phyloP scores from a whole-genome alignment of 2,329 filamentous ascomycete genomes.

The Phyllosticta citribraziliensis region DNA sequence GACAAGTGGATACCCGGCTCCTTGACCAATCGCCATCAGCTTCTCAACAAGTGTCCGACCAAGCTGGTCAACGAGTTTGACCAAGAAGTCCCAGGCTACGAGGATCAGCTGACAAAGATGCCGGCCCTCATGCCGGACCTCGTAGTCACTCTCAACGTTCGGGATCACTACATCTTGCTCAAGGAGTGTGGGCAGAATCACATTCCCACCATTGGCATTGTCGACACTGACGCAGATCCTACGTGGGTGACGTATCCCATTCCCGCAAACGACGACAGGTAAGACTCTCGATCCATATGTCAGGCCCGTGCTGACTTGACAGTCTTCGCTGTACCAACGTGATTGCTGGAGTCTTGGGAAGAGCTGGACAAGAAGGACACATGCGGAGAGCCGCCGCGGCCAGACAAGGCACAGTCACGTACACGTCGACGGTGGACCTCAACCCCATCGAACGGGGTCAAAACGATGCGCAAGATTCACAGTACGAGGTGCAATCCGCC shows the following conservation, averaged over 20 bases:
- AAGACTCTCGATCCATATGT: neutral
- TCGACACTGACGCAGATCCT: constrained; percentile 88
- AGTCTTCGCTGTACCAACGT: constrained; percentile 75
- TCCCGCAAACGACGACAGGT: constrained; percentile 93
- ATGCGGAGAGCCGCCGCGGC: constrained; percentile 55
- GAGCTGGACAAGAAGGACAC: constrained; percentile 72
- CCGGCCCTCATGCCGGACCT: constrained; percentile 73
- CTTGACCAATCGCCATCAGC: constrained; percentile 87
- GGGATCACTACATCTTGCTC: constrained; percentile 83
- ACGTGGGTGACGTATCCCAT: constrained; percentile 95
- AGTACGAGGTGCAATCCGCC: neutral
- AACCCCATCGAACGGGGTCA: neutral
- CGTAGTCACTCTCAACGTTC: constrained; percentile 82
- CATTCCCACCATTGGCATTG: constrained; percentile 87
- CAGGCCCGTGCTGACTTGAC: constrained; percentile 10
- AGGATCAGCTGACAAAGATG: constrained; percentile 52
- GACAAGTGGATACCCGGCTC: constrained; percentile 85
- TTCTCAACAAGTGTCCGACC: constrained; percentile 59
- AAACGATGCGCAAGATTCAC: neutral
- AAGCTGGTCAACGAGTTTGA: constrained; percentile 74
- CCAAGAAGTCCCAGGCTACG: constrained; percentile 51
- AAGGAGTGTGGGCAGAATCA: constrained; percentile 83
- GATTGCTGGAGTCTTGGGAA: constrained; percentile 75
- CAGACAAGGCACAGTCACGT: constrained; percentile 52
- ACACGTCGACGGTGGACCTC: constrained; percentile 25